Conservation (phyloP, 345 rosid species). For the Lepidium sativum region DNA sequence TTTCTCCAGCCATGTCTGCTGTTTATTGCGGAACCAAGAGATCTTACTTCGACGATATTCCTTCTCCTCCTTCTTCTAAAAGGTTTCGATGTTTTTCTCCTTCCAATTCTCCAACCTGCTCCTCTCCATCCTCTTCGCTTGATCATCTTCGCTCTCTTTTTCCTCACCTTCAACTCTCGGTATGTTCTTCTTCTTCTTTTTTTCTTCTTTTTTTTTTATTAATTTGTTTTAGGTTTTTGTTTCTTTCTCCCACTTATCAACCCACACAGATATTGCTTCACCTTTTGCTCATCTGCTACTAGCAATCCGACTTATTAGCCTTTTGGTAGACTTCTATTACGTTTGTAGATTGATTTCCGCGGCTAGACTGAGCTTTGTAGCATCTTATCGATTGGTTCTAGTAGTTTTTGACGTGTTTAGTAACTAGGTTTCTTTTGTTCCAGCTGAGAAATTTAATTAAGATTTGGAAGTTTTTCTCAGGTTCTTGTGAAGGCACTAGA, state of each 20-base stretch:
- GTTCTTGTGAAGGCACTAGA: constrained; percentile 61
- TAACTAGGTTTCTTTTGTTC: neutral
- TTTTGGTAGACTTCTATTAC: no score
- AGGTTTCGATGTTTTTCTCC: constrained; percentile 50
- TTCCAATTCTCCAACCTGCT: constrained; percentile 27
- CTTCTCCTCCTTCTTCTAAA: constrained; percentile 52
- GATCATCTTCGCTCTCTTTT: constrained; percentile 46
- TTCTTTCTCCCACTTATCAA: neutral
- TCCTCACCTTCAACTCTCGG: constrained; percentile 53
- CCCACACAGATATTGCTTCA: neutral
- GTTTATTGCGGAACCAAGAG: constrained; percentile 77
- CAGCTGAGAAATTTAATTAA: neutral
- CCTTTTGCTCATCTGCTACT: neutral
- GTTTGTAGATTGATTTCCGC: neutral
- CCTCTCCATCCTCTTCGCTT: constrained; percentile 6
- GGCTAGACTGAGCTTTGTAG: neutral
- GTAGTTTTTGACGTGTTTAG: no score
- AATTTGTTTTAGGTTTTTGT: no score
- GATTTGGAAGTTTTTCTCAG: constrained; percentile 23
- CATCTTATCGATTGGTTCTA: neutral
- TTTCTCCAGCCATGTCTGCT: no score
- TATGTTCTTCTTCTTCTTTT: constrained; percentile 4
- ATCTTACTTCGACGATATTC: constrained; percentile 56
- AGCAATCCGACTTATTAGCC: neutral
- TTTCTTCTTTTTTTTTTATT: neutral